A percentile compares a stretch with the other conserved stretches of the same genome.
Conservation (phyloP, 371 early-diverging fungal species). For the Mortierella sp. region DNA sequence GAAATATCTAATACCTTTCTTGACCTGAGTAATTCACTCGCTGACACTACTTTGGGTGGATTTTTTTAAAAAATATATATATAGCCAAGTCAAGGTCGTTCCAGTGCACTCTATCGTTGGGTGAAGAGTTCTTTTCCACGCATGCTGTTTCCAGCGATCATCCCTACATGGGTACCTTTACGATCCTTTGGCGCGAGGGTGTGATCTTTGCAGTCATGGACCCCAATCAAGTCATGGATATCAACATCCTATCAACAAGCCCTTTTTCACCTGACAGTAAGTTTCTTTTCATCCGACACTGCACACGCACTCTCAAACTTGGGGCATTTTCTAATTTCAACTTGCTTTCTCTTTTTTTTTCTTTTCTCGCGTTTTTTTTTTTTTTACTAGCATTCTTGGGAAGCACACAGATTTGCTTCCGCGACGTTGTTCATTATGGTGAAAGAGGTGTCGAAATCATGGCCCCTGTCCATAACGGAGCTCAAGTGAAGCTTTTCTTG, state of each 20-base stretch:
- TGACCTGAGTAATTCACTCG: not conserved
- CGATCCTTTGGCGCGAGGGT: slow-evolving; percentile 45
- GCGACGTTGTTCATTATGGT: slow-evolving; percentile 31
- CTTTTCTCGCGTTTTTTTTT: not conserved
- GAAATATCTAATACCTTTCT: not conserved
- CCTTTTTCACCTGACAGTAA: slow-evolving; percentile 46
- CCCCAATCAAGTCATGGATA: slow-evolving; percentile 23
- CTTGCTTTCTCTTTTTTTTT: not conserved
- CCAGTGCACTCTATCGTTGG: slow-evolving; percentile 26
- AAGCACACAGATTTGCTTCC: slow-evolving; percentile 22
- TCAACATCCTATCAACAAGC: slow-evolving; percentile 30
- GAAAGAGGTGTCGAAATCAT: slow-evolving; percentile 41
- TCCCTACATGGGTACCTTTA: slow-evolving; percentile 22
- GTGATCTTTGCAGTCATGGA: slow-evolving; percentile 37
- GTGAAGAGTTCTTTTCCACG: slow-evolving; percentile 36
- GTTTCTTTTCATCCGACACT: not conserved
- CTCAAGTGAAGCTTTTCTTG: slow-evolving; percentile 40
- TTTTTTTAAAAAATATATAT: not conserved
- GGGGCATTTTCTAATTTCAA: no score
- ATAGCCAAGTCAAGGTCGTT: slow-evolving; percentile 40
- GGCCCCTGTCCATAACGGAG: slow-evolving; percentile 9
- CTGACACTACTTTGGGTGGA: not conserved
- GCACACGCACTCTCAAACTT: no score
- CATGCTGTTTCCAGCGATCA: slow-evolving; percentile 16
- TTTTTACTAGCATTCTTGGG: slow-evolving; percentile 25